Percentiles rank a stretch among this genome's conserved stretches.
Evolutionary conservation across 2,329 filamentous ascomycete genomes (phyloP).

Genomic region (Xylariaceae sp.): DNA sequence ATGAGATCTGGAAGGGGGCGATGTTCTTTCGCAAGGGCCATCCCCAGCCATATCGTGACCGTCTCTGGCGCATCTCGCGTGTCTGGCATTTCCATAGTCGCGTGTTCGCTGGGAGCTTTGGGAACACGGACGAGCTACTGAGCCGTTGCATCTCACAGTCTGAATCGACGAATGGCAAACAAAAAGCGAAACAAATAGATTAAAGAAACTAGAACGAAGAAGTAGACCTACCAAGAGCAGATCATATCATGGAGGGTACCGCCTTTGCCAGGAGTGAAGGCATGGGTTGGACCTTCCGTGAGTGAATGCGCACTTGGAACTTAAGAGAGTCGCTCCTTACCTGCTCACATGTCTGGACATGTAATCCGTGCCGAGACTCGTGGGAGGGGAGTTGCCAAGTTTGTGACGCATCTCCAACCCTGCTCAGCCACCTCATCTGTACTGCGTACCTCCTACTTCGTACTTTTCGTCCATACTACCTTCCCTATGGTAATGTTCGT

Average conservation of each 20-base stretch:
- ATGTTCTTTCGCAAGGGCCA: conserved; percentile 13
- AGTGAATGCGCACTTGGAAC: background rate
- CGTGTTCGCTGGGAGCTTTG: conserved; percentile 10
- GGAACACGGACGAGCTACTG: conserved; percentile 11
- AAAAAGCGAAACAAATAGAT: too few relatives aligned
- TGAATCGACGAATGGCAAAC: background rate
- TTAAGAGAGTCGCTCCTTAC: too few relatives aligned
- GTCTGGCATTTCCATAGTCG: conserved; percentile 12
- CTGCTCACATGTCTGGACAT: too few relatives aligned
- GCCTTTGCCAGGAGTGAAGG: background rate
- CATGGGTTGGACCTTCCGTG: background rate
- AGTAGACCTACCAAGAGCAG: too few relatives aligned
- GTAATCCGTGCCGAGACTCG: too few relatives aligned
- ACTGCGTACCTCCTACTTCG: background rate
- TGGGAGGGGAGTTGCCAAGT: background rate
- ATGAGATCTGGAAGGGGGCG: conserved; percentile 34
- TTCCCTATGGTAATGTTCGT: too few relatives aligned
- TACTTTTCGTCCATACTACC: background rate
- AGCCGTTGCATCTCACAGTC: conserved; percentile 22
- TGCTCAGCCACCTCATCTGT: background rate
- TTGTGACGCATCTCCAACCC: background rate
- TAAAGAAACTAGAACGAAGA: too few relatives aligned
- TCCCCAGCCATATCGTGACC: background rate
- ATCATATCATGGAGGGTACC: too few relatives aligned
- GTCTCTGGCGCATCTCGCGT: background rate